Conservation (phyloP, 2,329 filamentous ascomycete genomes). For the Aspergillus tamarii region DNA sequence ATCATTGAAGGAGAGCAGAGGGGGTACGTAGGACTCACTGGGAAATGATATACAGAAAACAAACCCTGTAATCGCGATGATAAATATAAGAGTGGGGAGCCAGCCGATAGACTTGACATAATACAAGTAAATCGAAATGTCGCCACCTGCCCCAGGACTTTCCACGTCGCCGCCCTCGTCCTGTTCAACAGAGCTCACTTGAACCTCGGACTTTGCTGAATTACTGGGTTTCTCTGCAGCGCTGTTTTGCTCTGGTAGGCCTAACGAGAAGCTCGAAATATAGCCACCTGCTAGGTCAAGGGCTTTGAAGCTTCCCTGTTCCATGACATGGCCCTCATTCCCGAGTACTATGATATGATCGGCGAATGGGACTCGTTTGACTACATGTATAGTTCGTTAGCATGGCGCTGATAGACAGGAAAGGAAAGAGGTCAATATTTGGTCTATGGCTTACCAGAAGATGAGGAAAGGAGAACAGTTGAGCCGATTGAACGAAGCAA, state of each 20-base stretch:
- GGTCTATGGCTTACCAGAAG: slow-evolving; percentile 31
- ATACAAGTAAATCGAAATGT: slow-evolving; percentile 47
- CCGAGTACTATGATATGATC: slow-evolving; percentile 49
- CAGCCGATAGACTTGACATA: slow-evolving; percentile 44
- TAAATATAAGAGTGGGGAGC: slow-evolving; percentile 38
- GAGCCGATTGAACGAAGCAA: slow-evolving; percentile 45
- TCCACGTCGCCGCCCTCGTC: slow-evolving; percentile 28
- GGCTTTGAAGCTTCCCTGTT: slow-evolving; percentile 46
- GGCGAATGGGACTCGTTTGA: slow-evolving; percentile 45
- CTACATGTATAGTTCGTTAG: slow-evolving; percentile 18
- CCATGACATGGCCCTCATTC: slow-evolving; percentile 40
- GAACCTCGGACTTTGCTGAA: slow-evolving; percentile 13
- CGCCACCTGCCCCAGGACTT: slow-evolving; percentile 41
- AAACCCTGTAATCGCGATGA: slow-evolving; percentile 41
- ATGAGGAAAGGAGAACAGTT: slow-evolving; percentile 46
- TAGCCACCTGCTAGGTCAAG: slow-evolving; percentile 44
- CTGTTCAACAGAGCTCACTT: slow-evolving; percentile 13
- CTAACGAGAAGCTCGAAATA: slow-evolving; percentile 43
- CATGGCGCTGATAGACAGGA: not conserved
- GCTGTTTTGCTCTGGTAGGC: slow-evolving; percentile 36
- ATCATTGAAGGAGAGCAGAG: not conserved
- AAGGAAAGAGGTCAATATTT: not conserved
- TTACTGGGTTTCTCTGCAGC: slow-evolving; percentile 21
- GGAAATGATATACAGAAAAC: slow-evolving; percentile 48
- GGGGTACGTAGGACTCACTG: slow-evolving; percentile 27